Evolutionary conservation across 768 basidiomycete species (phyloP), one percentile per base, ranked within the genome.

Genomic region (Termitomyces sp.): DNA sequence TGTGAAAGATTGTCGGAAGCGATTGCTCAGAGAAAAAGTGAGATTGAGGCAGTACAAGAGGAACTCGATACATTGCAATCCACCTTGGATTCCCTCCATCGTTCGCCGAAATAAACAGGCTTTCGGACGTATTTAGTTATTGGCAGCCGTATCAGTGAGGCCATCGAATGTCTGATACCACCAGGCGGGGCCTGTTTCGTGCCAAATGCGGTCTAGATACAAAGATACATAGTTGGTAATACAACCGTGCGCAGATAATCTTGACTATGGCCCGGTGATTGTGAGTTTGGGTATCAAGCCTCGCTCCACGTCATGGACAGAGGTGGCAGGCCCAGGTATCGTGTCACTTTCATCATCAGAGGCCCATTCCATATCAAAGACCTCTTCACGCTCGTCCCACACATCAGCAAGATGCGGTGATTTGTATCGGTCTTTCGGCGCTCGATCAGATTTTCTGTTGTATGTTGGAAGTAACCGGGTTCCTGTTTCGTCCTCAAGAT

Each of bases 361-460:
- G 59, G 84, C 83, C 11, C 79, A 82, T 4, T 85, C 89, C 54
- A 89, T 76, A 45, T 78, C 84, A 68, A 92, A 90, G 36, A 88
- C 61, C 56, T 91, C 88, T 71, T 93, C 90, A 30, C 84, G 80
- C 63, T 88, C 88, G 61, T 91, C 87, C 89, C 89, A 92, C 46
- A 87, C 84, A 68, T 89, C 78, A 16, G 78, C 76, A 46, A 89
- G 73, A 20, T 79, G 79, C 53, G 71, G 67, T 34, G 62, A 63
- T 61, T 68, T 75, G 63, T 55, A 60, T 13, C 47, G 63, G 58
- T 66, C 68, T 61, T 74, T 74, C 60, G 68, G 65, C 55, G 63
- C 64, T 20, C 66, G 52, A 8, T 61, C 34, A 9, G 64, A 59
- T 31, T 63, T 61, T 15, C 64, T 66, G 45, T 69, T 68, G 51